phyloP scores from a whole-genome alignment of 768 basidiomycete genomes.

The Termitomyces sp. region DNA sequence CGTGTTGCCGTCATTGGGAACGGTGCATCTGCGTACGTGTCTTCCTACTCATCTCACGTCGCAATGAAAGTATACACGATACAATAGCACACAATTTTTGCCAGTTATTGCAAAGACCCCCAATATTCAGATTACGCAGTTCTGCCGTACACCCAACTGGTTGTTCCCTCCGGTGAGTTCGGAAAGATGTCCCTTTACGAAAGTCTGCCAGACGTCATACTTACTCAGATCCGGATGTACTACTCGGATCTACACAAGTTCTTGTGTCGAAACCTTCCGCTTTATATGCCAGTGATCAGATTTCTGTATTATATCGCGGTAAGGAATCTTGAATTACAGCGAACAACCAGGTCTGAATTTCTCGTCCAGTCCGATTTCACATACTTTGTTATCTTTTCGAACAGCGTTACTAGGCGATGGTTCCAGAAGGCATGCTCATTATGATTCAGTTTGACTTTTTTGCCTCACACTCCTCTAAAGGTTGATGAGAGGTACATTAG shows the following conservation, averaged over 20 bases:
- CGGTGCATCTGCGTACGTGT: constrained; percentile 45
- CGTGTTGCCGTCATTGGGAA: constrained; percentile 56
- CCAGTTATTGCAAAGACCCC: constrained; percentile 38
- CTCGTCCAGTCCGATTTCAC: constrained; percentile 4
- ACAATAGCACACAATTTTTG: constrained; percentile 44
- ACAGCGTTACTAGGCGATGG: constrained; percentile 4
- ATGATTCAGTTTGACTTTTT: not conserved
- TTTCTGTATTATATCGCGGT: constrained; percentile 14
- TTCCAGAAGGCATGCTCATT: constrained; percentile 1
- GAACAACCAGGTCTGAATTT: not conserved
- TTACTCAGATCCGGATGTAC: constrained; percentile 17
- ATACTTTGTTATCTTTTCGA: constrained; percentile 10
- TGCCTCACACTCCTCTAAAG: constrained; percentile 9
- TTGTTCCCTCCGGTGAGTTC: constrained; percentile 36
- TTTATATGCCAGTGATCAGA: constrained; percentile 27
- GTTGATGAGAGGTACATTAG: constrained; percentile 28
- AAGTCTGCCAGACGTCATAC: not conserved
- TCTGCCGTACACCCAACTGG: constrained; percentile 48
- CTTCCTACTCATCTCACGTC: not conserved
- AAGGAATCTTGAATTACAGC: not conserved
- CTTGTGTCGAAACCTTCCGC: constrained; percentile 36
- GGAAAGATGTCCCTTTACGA: not conserved
- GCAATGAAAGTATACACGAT: not conserved
- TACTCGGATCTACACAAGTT: constrained; percentile 31
- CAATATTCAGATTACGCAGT: constrained; percentile 38